Base-by-base conservation (phyloP, 176 grass and related monocot species). In the Juncus inflexus region DNA sequence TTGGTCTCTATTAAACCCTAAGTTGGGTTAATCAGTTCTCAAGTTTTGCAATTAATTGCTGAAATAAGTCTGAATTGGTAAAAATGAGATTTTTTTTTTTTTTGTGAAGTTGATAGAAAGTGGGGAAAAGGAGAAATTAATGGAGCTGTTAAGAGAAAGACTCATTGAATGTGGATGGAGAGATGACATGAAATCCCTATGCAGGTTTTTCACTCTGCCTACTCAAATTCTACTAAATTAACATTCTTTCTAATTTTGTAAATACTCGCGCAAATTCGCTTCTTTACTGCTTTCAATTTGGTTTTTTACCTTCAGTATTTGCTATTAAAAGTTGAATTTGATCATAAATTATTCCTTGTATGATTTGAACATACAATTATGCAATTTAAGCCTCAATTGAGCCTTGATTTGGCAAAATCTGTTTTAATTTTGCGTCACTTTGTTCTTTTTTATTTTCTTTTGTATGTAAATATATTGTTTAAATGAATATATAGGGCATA, bases 121-220 rank as follows among this genome's bases (percentile, higher is more conserved):
- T 81, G 94, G 88, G 37, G 94, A 99, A 78, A 99, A 92, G 83
- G 94, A 99, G 78, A 82, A 89, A 65, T 69, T 99, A 62, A 90
- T 99, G 88, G 94, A 99, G 83, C 94, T 99, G 38, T 83, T 99
- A 62, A 87, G 85, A 47, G 87, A 99, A 69, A 79, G 88, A 61
- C 89, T 99, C 42, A 82, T 92, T 9, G 94, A 99, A 78, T 99
- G 88, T 42, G 88, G 88, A 68, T 99, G 94, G 94, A 85, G 83
- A 55, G 94, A 99, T 53, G 94, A 99, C 56, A 99, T 99, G 94
- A 99, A 92, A 65, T 68, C 94, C 9, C 77, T 99, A 40, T 99
- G 94, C 94, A 91, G 94, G 94, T 99, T 86, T 78, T 35, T 61
- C 65, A 40, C 61, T 35, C 41, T 86, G 66, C 12, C 35, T 64